Evolutionary conservation across 805 yeast genomes (phyloP).

Genomic region (Yamadazyma tumulicola): DNA sequence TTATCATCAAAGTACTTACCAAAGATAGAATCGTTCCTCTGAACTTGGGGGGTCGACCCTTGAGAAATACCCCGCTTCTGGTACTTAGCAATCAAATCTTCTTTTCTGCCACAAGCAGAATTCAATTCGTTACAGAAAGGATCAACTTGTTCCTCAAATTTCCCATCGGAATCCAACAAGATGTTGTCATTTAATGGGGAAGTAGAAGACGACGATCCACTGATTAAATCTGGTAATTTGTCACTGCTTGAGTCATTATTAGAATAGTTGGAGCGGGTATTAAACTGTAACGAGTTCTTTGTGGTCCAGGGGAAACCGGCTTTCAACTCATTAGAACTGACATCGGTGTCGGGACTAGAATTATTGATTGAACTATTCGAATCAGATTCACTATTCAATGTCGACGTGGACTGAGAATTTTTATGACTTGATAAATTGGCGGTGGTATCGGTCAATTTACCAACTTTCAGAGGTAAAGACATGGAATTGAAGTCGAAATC

Average conservation of each 20-base stretch:
- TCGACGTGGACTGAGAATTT: slow-evolving; percentile 15
- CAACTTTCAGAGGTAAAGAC: slow-evolving; percentile 29
- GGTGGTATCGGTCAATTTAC: slow-evolving; percentile 15
- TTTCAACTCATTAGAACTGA: slow-evolving; percentile 7
- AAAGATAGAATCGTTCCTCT: slow-evolving; percentile 3
- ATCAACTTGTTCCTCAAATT: slow-evolving; percentile 65
- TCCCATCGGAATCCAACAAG: slow-evolving; percentile 30
- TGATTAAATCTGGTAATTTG: slow-evolving; percentile 33
- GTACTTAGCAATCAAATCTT: slow-evolving; percentile 59
- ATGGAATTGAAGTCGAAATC: slow-evolving; percentile 27
- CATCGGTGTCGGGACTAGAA: slow-evolving; percentile 15
- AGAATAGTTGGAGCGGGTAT: not conserved
- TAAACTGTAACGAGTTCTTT: not conserved
- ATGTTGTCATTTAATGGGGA: slow-evolving; percentile 38
- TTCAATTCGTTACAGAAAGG: slow-evolving; percentile 74
- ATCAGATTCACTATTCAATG: slow-evolving; percentile 8
- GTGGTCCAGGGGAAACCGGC: slow-evolving; percentile 11
- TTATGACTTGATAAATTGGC: slow-evolving; percentile 9
- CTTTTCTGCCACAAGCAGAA: slow-evolving; percentile 79
- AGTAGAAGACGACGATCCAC: slow-evolving; percentile 33
- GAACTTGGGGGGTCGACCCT: slow-evolving; percentile 8
- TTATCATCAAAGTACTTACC: slow-evolving; percentile 5
- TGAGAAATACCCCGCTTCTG: slow-evolving; percentile 9
- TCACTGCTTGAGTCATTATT: slow-evolving; percentile 1
- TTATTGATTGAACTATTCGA: slow-evolving; percentile 12